These are phyloP conservation scores for Trichoderma pleuroti DNA, from an alignment of 2,329 filamentous ascomycete genomes.

Conservation along the genomic window DNA sequence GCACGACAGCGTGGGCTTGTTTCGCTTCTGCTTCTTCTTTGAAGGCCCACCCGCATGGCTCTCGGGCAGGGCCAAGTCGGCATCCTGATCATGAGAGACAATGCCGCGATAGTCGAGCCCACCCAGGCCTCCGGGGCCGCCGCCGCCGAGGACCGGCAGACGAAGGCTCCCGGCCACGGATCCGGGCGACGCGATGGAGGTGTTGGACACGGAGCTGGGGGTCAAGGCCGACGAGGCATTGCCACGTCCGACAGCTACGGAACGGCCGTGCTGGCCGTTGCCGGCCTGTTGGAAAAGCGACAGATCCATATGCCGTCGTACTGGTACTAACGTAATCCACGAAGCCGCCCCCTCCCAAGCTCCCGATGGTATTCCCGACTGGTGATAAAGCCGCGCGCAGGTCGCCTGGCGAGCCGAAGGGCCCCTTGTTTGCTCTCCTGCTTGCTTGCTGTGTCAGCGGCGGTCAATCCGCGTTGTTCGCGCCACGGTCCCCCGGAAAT, in stretches of 20 bases:
- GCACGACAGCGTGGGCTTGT: conserved; percentile 78
- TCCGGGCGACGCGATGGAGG: conserved; percentile 26
- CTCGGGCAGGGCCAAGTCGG: conserved; percentile 27
- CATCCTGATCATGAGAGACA: conserved; percentile 20
- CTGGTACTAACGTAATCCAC: conserved; percentile 3
- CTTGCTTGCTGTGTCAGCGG: background rate
- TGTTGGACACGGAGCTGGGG: conserved; percentile 27
- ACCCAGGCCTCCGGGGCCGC: conserved; percentile 4
- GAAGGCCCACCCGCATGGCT: conserved; percentile 37
- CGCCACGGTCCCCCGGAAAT: conserved; percentile 7
- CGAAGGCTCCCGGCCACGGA: conserved; percentile 23
- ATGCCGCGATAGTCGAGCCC: conserved; percentile 13
- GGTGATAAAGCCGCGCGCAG: background rate
- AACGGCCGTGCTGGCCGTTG: conserved; percentile 8
- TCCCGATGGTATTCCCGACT: conserved; percentile 17
- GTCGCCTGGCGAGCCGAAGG: background rate
- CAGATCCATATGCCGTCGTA: conserved; percentile 25
- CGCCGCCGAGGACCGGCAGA: conserved; percentile 17
- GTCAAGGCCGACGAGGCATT: conserved; percentile 25
- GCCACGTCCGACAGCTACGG: background rate
- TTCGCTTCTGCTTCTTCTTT: conserved; percentile 75
- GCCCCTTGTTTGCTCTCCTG: background rate
- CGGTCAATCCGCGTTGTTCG: background rate
- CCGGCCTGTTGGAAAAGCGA: conserved; percentile 26
- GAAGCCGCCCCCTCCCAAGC: background rate